Evolutionary conservation across 2,329 filamentous ascomycete genomes (phyloP).

Genomic region (Didymella lethalis): DNA sequence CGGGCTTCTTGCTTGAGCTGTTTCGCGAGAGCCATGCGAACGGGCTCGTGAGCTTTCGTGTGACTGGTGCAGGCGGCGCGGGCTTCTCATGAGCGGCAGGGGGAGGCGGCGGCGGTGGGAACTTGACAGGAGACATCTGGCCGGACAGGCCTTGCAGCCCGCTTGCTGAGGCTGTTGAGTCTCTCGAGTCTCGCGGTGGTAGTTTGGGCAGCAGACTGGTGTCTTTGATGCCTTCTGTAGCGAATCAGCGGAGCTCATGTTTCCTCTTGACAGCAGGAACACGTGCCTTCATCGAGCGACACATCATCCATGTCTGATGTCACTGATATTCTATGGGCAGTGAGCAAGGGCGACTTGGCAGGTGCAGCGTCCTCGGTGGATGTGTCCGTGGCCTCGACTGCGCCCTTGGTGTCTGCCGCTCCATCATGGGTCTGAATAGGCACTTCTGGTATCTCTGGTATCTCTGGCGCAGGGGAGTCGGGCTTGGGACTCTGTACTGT

Average conservation of each 20-base stretch:
- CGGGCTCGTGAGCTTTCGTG: constrained; percentile 77
- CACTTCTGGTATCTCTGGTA: constrained; percentile 18
- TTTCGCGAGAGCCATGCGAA: constrained; percentile 49
- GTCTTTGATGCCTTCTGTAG: constrained; percentile 39
- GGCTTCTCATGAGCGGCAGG: constrained; percentile 42
- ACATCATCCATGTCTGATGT: constrained; percentile 69
- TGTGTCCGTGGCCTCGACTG: constrained; percentile 26
- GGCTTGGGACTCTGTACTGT: constrained; percentile 9
- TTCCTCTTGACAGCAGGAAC: constrained; percentile 23
- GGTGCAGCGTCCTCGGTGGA: constrained; percentile 29
- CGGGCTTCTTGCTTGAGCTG: constrained; percentile 65
- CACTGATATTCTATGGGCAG: constrained; percentile 63
- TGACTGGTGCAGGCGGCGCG: constrained; percentile 40
- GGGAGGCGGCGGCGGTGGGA: constrained; percentile 49
- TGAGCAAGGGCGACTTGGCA: constrained; percentile 62
- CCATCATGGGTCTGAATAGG: constrained; percentile 21
- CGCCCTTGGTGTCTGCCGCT: constrained; percentile 23
- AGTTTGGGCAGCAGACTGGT: constrained; percentile 58
- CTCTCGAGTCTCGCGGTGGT: constrained; percentile 59
- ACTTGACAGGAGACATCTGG: constrained; percentile 70
- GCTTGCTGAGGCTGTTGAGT: constrained; percentile 49
- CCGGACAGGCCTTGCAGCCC: constrained; percentile 73
- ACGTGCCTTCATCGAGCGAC: constrained; percentile 67
- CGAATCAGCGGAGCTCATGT: constrained; percentile 27
- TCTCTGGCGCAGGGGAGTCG: constrained; percentile 13